These are phyloP conservation scores for Cladorrhinum sp. DNA, from an alignment of 2,329 filamentous ascomycete species.

Conservation along the genomic window DNA sequence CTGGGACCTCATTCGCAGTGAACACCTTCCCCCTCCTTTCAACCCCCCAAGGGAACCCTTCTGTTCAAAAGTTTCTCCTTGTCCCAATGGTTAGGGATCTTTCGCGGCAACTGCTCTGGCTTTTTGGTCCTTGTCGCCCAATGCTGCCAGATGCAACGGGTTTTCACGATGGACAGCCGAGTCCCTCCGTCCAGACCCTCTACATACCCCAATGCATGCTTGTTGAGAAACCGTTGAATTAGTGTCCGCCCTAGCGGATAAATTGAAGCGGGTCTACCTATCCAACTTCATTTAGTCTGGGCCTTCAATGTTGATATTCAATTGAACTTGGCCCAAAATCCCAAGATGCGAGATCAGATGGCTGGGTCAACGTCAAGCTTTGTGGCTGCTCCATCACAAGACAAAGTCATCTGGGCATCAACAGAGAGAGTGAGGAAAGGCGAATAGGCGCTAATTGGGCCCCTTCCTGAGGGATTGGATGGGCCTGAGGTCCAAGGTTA, in stretches of 20 bases:
- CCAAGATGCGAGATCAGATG: neutral
- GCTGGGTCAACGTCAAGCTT: conserved; percentile 13
- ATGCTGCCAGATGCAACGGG: neutral
- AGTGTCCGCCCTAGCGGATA: conserved; percentile 6
- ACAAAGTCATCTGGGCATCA: conserved; percentile 1
- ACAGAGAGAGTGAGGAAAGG: neutral
- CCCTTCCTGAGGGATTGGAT: neutral
- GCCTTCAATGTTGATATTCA: neutral
- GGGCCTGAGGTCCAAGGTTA: conserved; percentile 6
- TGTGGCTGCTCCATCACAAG: conserved; percentile 15
- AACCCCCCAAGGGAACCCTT: too few species aligned
- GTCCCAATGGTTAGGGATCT: too few species aligned
- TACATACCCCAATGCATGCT: neutral
- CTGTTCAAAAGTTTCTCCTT: neutral
- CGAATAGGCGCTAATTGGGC: neutral
- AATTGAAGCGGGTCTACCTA: conserved; percentile 2
- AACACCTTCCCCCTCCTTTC: neutral
- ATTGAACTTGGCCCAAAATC: neutral
- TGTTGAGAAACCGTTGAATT: neutral
- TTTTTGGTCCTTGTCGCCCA: neutral
- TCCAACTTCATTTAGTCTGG: neutral
- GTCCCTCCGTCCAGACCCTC: neutral
- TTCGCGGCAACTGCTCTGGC: too few species aligned
- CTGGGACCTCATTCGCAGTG: neutral
- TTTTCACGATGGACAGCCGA: neutral